These are phyloP conservation scores for Stentor roeselii DNA, from an alignment of 73 alveolate species.

Conservation along the genomic window DNA sequence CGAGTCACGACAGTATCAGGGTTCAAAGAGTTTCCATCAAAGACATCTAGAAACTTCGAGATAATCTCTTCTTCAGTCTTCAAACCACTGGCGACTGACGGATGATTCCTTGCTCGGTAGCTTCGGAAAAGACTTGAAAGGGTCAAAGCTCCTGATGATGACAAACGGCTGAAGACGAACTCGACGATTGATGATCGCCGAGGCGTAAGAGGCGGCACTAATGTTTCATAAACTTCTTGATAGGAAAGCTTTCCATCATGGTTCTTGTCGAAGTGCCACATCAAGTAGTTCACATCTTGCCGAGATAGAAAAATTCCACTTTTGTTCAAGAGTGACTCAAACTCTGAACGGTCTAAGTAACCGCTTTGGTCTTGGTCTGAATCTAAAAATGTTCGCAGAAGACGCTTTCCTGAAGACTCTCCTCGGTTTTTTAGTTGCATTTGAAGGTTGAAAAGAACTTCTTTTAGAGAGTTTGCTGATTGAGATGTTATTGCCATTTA, in stretches of 20 bases:
- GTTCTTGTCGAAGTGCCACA: conserved; percentile 18
- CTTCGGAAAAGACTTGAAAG: neutral
- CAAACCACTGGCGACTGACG: conserved; percentile 17
- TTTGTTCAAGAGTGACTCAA: neutral
- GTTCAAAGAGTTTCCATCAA: neutral
- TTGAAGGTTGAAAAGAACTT: conserved; percentile 5
- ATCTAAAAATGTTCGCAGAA: neutral
- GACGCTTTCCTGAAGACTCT: neutral
- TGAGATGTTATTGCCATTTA: conserved; percentile 18
- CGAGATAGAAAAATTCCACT: conserved; percentile 18
- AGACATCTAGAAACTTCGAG: neutral
- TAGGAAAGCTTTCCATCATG: neutral
- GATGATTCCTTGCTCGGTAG: neutral
- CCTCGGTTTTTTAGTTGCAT: conserved; percentile 25
- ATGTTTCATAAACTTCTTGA: neutral
- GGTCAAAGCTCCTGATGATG: neutral
- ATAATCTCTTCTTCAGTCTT: conserved; percentile 18
- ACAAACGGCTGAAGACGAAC: neutral
- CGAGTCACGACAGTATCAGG: neutral
- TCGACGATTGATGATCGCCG: neutral
- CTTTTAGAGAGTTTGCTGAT: conserved; percentile 28
- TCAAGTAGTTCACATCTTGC: neutral
- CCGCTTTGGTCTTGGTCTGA: neutral
- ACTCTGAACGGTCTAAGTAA: conserved; percentile 12
- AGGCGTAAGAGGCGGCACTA: neutral